phyloP scores from a whole-genome alignment of 352 stramenopile genomes.

The Phytophthora sansomeana region DNA sequence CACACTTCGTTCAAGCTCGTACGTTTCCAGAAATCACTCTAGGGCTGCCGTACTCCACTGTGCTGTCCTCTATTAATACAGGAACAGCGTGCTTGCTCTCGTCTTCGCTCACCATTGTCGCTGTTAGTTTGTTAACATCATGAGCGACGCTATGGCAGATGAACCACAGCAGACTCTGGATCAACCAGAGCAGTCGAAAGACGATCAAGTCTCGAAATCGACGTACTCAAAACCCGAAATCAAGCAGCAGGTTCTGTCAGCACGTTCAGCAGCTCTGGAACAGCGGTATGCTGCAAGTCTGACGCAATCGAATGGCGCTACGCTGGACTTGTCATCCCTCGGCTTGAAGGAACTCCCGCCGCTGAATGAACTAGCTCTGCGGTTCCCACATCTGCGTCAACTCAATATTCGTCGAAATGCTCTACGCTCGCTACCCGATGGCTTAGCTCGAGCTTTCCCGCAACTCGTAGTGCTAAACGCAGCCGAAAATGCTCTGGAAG shows the following conservation, averaged over 20 bases:
- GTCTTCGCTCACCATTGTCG: background rate
- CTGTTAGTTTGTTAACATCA: background rate
- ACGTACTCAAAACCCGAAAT: background rate
- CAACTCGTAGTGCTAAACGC: slow-evolving; percentile 54
- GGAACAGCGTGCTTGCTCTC: slow-evolving; percentile 4
- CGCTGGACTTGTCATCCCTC: slow-evolving; percentile 61
- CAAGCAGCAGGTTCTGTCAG: slow-evolving; percentile 5
- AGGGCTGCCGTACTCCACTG: background rate
- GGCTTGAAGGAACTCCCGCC: slow-evolving; percentile 42
- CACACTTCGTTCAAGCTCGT: slow-evolving; percentile 64
- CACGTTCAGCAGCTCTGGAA: slow-evolving; percentile 20
- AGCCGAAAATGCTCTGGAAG: slow-evolving; percentile 46
- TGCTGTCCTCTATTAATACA: slow-evolving; percentile 33
- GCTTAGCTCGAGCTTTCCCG: slow-evolving; percentile 43
- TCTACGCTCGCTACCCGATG: slow-evolving; percentile 41
- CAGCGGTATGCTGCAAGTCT: slow-evolving; percentile 27
- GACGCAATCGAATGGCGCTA: slow-evolving; percentile 34
- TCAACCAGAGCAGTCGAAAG: background rate
- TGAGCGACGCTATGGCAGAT: slow-evolving; percentile 6
- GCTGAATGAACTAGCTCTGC: slow-evolving; percentile 31
- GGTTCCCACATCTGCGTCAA: slow-evolving; percentile 51
- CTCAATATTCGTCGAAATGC: slow-evolving; percentile 61
- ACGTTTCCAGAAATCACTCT: slow-evolving; percentile 54
- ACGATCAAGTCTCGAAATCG: background rate
- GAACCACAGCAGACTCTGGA: slow-evolving; percentile 5